Percentiles rank a stretch among this genome's conserved stretches.
These are phyloP conservation scores for Coprinellus micaceus DNA, from an alignment of 768 basidiomycete species.

Conservation along the genomic window DNA sequence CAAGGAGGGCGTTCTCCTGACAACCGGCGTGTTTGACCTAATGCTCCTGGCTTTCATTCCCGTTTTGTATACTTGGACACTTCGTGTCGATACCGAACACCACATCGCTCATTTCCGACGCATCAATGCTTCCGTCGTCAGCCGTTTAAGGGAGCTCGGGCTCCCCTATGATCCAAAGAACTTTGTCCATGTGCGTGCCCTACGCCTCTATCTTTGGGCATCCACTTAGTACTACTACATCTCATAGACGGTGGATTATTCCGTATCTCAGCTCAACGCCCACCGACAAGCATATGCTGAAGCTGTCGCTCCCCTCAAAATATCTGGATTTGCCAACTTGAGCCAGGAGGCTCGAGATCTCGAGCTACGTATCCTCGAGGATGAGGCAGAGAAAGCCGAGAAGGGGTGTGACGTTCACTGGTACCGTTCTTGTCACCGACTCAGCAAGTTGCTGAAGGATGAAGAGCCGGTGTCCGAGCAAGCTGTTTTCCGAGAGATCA, in stretches of 20 bases:
- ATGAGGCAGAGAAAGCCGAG: too few relatives aligned
- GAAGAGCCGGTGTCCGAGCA: neutral
- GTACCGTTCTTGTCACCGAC: too few relatives aligned
- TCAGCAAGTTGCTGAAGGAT: neutral
- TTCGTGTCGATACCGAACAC: neutral
- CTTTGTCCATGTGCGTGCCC: neutral
- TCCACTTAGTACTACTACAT: neutral
- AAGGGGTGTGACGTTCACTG: too few relatives aligned
- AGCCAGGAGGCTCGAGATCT: neutral
- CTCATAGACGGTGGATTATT: neutral
- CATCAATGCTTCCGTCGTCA: neutral
- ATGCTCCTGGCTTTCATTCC: neutral
- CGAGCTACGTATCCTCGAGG: neutral
- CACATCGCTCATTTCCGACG: neutral
- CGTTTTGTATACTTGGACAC: neutral
- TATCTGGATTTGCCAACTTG: neutral
- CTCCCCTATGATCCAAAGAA: neutral
- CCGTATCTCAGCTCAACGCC: neutral
- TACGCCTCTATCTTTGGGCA: neutral
- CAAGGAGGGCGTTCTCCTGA: neutral
- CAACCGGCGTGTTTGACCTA: neutral
- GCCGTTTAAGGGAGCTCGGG: neutral
- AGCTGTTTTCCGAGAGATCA: neutral
- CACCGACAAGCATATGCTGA: neutral
- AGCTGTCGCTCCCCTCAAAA: neutral